Evolutionary conservation across 78 protist species (phyloP).

Genomic region (Planoprotostelium fungivorum): DNA sequence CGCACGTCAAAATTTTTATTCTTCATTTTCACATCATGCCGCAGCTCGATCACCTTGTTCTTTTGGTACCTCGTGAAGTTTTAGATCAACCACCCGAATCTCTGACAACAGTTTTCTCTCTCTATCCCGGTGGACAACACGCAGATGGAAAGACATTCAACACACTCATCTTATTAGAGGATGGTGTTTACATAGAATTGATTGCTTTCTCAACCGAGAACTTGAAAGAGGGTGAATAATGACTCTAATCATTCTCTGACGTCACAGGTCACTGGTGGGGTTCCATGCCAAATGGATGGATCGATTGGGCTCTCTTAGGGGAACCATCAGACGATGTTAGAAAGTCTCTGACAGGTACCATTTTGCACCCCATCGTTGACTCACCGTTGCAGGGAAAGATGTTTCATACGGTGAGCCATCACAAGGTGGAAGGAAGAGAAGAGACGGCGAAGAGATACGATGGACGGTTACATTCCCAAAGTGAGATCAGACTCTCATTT

Average conservation of each 20-base stretch:
- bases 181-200: background rate
- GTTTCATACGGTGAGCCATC: background rate
- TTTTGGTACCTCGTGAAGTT: background rate
- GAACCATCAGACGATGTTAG: background rate
- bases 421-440: background rate
- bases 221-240: background rate
- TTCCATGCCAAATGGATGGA: background rate
- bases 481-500: background rate
- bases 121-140: background rate
- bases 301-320: background rate
- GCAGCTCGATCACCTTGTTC: background rate
- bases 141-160: background rate
- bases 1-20: no score
- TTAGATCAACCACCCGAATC: background rate
- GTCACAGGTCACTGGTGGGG: background rate
- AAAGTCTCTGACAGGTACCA: background rate
- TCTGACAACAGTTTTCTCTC: background rate
- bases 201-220: background rate
- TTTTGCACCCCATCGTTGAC: background rate
- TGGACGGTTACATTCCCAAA: background rate
- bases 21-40: background rate
- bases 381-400: background rate
- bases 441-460: background rate
- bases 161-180: background rate
- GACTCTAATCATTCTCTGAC: background rate